Percentiles rank a stretch among this genome's conserved stretches.
phyloP scores from a whole-genome alignment of 2,329 filamentous ascomycete species.

The Periglandula ipomoeae region DNA sequence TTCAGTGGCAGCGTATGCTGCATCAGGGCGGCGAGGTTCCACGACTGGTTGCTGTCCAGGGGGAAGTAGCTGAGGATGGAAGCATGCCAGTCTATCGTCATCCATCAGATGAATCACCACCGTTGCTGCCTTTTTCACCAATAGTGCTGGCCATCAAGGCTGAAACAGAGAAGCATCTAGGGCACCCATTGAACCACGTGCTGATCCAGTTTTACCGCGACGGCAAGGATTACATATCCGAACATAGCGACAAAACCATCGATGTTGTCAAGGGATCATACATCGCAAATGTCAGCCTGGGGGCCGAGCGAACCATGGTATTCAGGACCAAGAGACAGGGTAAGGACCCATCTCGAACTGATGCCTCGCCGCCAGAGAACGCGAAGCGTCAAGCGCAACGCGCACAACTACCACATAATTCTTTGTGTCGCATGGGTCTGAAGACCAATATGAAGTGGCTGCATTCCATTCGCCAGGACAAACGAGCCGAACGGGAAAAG shows the following conservation, averaged over 20 bases:
- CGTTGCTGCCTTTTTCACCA: conserved; percentile 65
- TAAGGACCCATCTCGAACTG: conserved; percentile 21
- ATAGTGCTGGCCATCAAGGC: conserved; percentile 60
- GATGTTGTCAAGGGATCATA: conserved; percentile 74
- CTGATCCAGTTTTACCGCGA: conserved; percentile 89
- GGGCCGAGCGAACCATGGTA: conserved; percentile 82
- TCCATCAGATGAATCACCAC: conserved; percentile 79
- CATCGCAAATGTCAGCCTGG: conserved; percentile 91
- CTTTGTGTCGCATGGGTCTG: conserved; percentile 73
- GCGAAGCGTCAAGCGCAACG: conserved; percentile 52
- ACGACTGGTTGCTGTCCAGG: conserved; percentile 83
- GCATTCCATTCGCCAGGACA: conserved; percentile 86
- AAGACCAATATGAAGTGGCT: conserved; percentile 79
- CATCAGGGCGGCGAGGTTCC: conserved; percentile 89
- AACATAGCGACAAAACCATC: conserved; percentile 94
- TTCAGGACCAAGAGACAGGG: conserved; percentile 68
- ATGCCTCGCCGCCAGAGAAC: conserved; percentile 8
- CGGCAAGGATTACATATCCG: conserved; percentile 84
- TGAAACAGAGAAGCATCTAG: conserved; percentile 61
- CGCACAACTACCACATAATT: conserved; percentile 76
- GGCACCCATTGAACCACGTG: conserved; percentile 81
- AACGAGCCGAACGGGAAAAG: conserved; percentile 60
- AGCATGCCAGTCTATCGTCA: conserved; percentile 88
- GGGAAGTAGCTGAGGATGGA: conserved; percentile 57
- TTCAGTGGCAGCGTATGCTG: conserved; percentile 85